Conservation (phyloP, 495 filamentous ascomycete species). For the Platismatia glauca region DNA sequence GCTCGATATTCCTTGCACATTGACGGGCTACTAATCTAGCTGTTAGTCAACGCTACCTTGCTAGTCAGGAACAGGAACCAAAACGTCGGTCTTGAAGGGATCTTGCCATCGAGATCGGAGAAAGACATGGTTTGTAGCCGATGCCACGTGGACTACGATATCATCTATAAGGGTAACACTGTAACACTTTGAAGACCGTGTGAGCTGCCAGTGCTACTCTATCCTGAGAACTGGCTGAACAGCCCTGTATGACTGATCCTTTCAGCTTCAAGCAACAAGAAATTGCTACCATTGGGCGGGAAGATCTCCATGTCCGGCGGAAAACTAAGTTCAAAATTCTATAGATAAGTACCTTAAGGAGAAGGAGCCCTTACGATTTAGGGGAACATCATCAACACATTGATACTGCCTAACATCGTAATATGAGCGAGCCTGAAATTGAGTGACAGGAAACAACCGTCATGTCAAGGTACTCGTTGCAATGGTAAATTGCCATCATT, state of each 20-base stretch:
- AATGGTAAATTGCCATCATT: not conserved
- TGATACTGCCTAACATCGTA: too few species aligned
- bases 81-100: not conserved
- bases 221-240: too few species aligned
- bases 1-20: constrained; percentile 1
- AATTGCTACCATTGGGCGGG: not conserved
- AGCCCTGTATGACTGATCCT: not conserved
- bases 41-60: not conserved
- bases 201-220: too few species aligned
- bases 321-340: too few species aligned
- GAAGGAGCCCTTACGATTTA: not conserved
- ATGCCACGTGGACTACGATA: not conserved
- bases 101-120: constrained; percentile 2
- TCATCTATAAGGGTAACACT: too few species aligned
- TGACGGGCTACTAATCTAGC: constrained; percentile 1
- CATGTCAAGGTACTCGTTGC: too few species aligned
- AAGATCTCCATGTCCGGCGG: not conserved
- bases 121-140: not conserved
- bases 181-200: too few species aligned
- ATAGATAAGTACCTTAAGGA: too few species aligned
- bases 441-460: too few species aligned
- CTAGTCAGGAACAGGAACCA: constrained; percentile 16
- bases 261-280: not conserved
- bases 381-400: not conserved
- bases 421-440: too few species aligned